These are phyloP conservation scores for Acanthamoeba sp. DNA, from an alignment of 208 protist species.

Conservation along the genomic window DNA sequence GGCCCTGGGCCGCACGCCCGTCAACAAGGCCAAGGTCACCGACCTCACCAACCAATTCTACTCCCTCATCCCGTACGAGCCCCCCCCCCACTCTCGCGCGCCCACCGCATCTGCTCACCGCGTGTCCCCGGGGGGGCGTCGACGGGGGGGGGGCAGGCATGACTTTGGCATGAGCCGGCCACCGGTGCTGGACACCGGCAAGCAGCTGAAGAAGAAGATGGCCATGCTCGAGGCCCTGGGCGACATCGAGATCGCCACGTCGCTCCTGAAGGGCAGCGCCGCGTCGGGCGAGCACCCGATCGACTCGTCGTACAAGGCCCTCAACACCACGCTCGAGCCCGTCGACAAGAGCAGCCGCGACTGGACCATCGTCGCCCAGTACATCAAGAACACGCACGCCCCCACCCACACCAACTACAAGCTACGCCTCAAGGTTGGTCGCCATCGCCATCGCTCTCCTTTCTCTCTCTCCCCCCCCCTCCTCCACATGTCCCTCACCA, in stretches of 20 bases:
- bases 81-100: neutral
- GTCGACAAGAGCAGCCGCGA: conserved; percentile 9
- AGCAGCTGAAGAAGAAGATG: conserved; percentile 81
- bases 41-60: conserved; percentile 82
- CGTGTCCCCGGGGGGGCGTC: no score
- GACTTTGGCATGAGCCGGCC: conserved; percentile 71
- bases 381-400: conserved; percentile 83
- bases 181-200: conserved; percentile 76
- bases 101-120: no score
- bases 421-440: conserved; percentile 44
- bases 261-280: conserved; percentile 52
- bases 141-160: neutral
- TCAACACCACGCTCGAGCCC: conserved; percentile 73
- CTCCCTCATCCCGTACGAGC: conserved; percentile 79
- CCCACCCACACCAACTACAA: conserved; percentile 77
- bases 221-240: conserved; percentile 77
- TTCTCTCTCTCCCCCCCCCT: neutral
- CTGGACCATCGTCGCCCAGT: conserved; percentile 73
- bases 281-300: conserved; percentile 50
- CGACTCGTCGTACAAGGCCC: conserved; percentile 69
- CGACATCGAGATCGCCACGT: conserved; percentile 78
- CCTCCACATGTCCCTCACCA: neutral
- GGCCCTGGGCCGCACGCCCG: neutral
- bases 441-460: conserved; percentile 34
- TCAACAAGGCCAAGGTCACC: conserved; percentile 20